Percentiles rank a stretch among this genome's conserved stretches.
phyloP scores from a whole-genome alignment of 164 flowering plant genomes.

The Umbellularia californica region DNA sequence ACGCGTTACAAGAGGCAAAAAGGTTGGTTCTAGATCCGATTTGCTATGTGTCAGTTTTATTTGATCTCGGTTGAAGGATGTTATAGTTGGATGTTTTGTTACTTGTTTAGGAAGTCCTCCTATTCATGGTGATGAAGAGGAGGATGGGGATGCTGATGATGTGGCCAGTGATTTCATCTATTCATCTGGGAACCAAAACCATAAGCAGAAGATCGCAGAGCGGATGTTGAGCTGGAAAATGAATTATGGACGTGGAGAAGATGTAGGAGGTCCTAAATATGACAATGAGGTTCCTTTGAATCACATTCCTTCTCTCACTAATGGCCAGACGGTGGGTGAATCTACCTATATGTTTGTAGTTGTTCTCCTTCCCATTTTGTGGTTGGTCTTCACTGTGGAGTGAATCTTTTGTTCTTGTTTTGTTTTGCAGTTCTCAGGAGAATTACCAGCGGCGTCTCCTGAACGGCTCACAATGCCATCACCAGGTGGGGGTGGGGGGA shows the following conservation, averaged over 20 bases:
- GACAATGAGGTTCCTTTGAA: constrained; percentile 60
- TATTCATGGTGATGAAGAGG: constrained; percentile 44
- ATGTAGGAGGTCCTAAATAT: constrained; percentile 48
- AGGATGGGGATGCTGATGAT: constrained; percentile 39
- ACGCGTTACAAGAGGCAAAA: constrained; percentile 50
- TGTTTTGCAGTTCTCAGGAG: constrained; percentile 73
- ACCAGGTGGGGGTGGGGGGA: constrained; percentile 52
- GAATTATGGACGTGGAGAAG: constrained; percentile 65
- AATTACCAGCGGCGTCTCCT: constrained; percentile 83
- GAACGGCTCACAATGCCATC: constrained; percentile 77
- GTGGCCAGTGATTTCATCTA: constrained; percentile 43
- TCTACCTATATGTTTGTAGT: not conserved
- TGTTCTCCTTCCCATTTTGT: not conserved
- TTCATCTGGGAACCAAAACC: constrained; percentile 42
- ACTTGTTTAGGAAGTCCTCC: constrained; percentile 33
- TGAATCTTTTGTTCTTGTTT: not conserved
- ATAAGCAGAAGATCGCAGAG: constrained; percentile 32
- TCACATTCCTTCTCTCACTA: constrained; percentile 67
- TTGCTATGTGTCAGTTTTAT: not conserved
- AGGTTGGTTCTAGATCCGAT: constrained; percentile 23
- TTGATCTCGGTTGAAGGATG: not conserved
- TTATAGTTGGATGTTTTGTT: not conserved
- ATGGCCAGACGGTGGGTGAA: constrained; percentile 54
- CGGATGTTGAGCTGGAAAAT: constrained; percentile 33
- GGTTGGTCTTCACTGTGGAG: not conserved